Evolutionary conservation across 2,329 filamentous ascomycete genomes (phyloP).

Genomic region (Pyrenochaeta sp.): DNA sequence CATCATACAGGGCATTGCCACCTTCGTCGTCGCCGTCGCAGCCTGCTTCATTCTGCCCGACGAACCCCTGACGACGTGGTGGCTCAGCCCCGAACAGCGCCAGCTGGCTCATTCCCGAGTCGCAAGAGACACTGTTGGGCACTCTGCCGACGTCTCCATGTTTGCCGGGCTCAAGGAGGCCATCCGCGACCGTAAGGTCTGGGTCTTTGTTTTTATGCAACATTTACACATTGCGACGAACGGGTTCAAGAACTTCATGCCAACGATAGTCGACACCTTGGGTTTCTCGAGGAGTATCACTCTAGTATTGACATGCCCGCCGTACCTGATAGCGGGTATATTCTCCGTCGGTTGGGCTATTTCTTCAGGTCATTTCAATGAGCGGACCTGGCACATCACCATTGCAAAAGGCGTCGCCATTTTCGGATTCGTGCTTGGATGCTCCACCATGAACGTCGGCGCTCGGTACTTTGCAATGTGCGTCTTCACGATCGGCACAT

Average conservation of each 20-base stretch:
- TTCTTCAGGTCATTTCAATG: slow-evolving; percentile 50
- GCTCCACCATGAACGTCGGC: slow-evolving; percentile 46
- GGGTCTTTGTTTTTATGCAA: slow-evolving; percentile 49
- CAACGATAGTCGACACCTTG: slow-evolving; percentile 59
- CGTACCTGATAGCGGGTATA: slow-evolving; percentile 33
- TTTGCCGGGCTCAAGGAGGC: slow-evolving; percentile 62
- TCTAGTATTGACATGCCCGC: slow-evolving; percentile 56
- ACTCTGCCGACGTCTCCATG: slow-evolving; percentile 54
- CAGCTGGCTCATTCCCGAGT: slow-evolving; percentile 44
- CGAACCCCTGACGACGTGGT: slow-evolving; percentile 50
- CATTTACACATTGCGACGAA: slow-evolving; percentile 41
- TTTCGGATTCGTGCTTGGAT: slow-evolving; percentile 50
- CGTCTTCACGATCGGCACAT: slow-evolving; percentile 47
- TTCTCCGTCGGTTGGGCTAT: slow-evolving; percentile 46
- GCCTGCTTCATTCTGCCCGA: slow-evolving; percentile 55
- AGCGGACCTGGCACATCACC: slow-evolving; percentile 53
- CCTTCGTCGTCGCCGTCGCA: slow-evolving; percentile 42
- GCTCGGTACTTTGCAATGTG: slow-evolving; percentile 42
- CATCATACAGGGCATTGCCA: slow-evolving; percentile 40
- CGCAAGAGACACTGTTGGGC: slow-evolving; percentile 60
- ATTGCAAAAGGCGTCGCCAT: slow-evolving; percentile 49
- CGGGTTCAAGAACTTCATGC: slow-evolving; percentile 58
- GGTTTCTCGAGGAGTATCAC: slow-evolving; percentile 60
- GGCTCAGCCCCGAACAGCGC: slow-evolving; percentile 58
- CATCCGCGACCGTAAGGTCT: slow-evolving; percentile 58